phyloP scores from a whole-genome alignment of 2,329 filamentous ascomycete species.

The Monosporascus sp. region DNA sequence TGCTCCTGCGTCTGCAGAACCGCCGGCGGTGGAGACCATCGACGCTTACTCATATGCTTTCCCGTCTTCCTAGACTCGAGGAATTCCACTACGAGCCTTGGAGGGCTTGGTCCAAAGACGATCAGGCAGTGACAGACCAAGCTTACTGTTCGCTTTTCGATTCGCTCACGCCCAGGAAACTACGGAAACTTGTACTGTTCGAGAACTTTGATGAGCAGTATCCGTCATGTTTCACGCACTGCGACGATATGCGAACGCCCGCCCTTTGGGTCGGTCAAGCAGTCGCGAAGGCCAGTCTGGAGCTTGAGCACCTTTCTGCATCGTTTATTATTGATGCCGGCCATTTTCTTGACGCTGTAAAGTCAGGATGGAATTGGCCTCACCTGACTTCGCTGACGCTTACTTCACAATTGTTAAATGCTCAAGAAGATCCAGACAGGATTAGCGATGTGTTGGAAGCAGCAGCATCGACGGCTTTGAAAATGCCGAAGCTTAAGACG shows the following conservation, averaged over 20 bases:
- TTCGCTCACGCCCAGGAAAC: constrained; percentile 17
- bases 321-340: constrained; percentile 28
- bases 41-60: constrained; percentile 23
- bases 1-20: constrained; percentile 28
- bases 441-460: constrained; percentile 23
- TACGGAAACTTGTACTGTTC: constrained; percentile 28
- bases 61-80: constrained; percentile 24
- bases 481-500: constrained; percentile 25
- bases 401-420: constrained; percentile 24
- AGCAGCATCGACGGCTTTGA: constrained; percentile 18
- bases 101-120: constrained; percentile 24
- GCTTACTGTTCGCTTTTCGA: constrained; percentile 18
- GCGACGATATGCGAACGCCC: constrained; percentile 16
- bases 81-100: constrained; percentile 28
- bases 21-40: constrained; percentile 24
- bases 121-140: constrained; percentile 6
- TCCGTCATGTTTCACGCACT: constrained; percentile 9
- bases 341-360: constrained; percentile 23
- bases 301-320: constrained; percentile 23
- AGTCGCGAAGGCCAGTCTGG: constrained; percentile 24
- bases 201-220: constrained; percentile 31
- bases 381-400: constrained; percentile 27
- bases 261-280: constrained; percentile 19
- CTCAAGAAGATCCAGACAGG: constrained; percentile 10
- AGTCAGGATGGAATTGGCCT: constrained; percentile 21